phyloP scores from a whole-genome alignment of 805 yeast species.

The Candida stauntonica region DNA sequence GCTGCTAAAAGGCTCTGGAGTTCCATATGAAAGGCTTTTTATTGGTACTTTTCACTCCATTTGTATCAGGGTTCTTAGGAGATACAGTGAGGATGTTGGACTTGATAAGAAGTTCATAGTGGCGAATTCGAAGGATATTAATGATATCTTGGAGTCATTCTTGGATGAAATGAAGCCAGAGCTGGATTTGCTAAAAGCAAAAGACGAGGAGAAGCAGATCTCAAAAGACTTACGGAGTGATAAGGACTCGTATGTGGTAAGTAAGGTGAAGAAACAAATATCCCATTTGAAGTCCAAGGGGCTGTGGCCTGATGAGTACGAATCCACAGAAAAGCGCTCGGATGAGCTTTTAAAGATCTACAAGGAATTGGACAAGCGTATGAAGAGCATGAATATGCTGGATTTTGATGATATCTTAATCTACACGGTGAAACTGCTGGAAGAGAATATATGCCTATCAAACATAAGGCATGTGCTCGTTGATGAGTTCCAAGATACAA shows the following conservation, averaged over 20 bases:
- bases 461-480: constrained; percentile 66
- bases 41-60: constrained; percentile 92
- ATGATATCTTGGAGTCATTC: constrained; percentile 40
- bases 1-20: constrained; percentile 30
- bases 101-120: constrained; percentile 41
- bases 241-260: constrained; percentile 7
- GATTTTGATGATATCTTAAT: constrained; percentile 86
- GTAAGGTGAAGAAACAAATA: constrained; percentile 29
- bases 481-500: constrained; percentile 95
- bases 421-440: constrained; percentile 46
- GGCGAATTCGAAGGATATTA: constrained; percentile 62
- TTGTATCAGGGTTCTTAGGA: constrained; percentile 55
- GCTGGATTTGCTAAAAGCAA: constrained; percentile 3
- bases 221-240: constrained; percentile 10
- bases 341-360: constrained; percentile 40
- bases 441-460: constrained; percentile 18
- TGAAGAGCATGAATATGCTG: constrained; percentile 40
- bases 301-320: constrained; percentile 38
- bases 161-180: constrained; percentile 7
- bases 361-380: constrained; percentile 44
- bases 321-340: constrained; percentile 23
- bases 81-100: constrained; percentile 50
- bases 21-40: constrained; percentile 41
- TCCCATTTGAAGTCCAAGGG: constrained; percentile 57
- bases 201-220: constrained; percentile 1